Percentiles rank a stretch among this genome's conserved stretches.
Evolutionary conservation across 2,329 filamentous ascomycete genomes (phyloP).

Genomic region (Bimuria novae-zelandiae): DNA sequence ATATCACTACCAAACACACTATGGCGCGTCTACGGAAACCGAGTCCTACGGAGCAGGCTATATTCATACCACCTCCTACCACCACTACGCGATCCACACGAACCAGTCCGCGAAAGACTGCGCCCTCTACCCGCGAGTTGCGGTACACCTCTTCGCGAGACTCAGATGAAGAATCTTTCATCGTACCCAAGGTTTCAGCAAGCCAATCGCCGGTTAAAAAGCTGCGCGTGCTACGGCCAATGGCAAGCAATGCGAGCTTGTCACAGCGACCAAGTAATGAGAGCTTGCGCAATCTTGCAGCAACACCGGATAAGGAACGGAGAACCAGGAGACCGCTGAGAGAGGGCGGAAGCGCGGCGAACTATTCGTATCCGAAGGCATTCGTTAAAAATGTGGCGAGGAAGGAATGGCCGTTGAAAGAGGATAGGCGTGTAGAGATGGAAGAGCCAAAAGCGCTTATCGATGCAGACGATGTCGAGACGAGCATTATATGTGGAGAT

Average conservation of each 20-base stretch:
- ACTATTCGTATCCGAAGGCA: constrained; percentile 32
- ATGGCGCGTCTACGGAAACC: constrained; percentile 46
- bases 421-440: constrained; percentile 14
- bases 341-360: constrained; percentile 11
- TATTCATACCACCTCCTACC: constrained; percentile 22
- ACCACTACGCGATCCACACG: constrained; percentile 25
- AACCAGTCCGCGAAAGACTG: constrained; percentile 35
- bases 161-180: constrained; percentile 25
- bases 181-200: constrained; percentile 24
- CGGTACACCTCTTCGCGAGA: constrained; percentile 28
- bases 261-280: constrained; percentile 34
- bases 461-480: constrained; percentile 32
- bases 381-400: constrained; percentile 34
- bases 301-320: constrained; percentile 30
- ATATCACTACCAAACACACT: constrained; percentile 9
- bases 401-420: constrained; percentile 24
- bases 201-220: constrained; percentile 29
- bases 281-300: constrained; percentile 25
- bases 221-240: constrained; percentile 39
- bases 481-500: constrained; percentile 38
- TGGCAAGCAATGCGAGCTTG: constrained; percentile 38
- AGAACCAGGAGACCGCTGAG: constrained; percentile 19
- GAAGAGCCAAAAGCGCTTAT: constrained; percentile 10
- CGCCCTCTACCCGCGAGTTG: constrained; percentile 29
- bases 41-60: constrained; percentile 28